Evolutionary conservation across 2,329 filamentous ascomycete genomes (phyloP).

Genomic region (Leptographium wingfieldii): DNA sequence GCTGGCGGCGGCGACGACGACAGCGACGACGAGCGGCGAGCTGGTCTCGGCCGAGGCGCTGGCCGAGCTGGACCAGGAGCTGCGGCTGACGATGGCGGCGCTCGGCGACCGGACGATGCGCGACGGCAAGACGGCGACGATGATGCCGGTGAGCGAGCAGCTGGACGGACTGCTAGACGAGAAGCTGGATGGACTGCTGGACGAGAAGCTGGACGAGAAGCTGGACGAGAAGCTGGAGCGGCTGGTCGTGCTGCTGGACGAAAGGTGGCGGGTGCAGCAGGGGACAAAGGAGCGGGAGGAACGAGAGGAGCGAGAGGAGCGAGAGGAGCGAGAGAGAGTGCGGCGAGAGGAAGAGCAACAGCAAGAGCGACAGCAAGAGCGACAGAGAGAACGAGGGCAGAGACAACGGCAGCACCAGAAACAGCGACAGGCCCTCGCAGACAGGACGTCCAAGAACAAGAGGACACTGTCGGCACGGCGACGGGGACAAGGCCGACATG

Average conservation of each 20-base stretch:
- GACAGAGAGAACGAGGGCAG: not conserved
- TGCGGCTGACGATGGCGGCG: constrained; percentile 46
- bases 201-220: constrained; percentile 9
- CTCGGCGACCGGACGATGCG: constrained; percentile 44
- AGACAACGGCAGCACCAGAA: not conserved
- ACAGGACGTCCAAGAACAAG: not conserved
- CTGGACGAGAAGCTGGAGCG: constrained; percentile 48
- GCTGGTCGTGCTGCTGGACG: constrained; percentile 51
- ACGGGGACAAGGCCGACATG: not conserved
- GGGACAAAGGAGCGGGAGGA: constrained; percentile 45
- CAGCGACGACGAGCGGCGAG: constrained; percentile 44
- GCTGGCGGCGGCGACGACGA: constrained; percentile 38
- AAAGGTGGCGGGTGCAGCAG: constrained; percentile 44
- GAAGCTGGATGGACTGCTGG: constrained; percentile 36
- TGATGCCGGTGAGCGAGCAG: too few relatives aligned
- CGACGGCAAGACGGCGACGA: constrained; percentile 23
- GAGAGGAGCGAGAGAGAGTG: not conserved
- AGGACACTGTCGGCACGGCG: not conserved
- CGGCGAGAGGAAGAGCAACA: not conserved
- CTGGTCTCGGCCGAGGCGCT: constrained; percentile 43
- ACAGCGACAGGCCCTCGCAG: not conserved
- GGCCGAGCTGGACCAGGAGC: constrained; percentile 51
- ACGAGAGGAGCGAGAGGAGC: not conserved
- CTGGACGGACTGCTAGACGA: constrained; percentile 30
- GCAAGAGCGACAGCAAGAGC: not conserved